These are phyloP conservation scores for Piloderma croceum DNA, from an alignment of 768 basidiomycete species.

Conservation along the genomic window DNA sequence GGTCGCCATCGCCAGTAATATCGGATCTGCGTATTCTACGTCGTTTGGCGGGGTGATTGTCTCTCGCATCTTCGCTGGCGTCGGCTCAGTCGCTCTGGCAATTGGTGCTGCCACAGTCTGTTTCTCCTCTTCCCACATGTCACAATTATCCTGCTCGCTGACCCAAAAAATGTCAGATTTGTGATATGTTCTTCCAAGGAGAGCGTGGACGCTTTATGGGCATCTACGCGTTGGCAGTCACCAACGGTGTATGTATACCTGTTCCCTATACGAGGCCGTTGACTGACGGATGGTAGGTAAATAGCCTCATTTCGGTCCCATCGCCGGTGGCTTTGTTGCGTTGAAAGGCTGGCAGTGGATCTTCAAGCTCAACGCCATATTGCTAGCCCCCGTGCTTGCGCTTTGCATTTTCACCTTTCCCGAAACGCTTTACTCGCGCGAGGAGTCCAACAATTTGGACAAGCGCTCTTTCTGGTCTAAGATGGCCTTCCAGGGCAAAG, in stretches of 20 bases:
- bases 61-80: constrained; percentile 13
- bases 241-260: constrained; percentile 7
- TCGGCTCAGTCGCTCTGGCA: constrained; percentile 13
- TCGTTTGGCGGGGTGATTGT: constrained; percentile 11
- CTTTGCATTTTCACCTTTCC: too few species aligned
- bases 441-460: too few species aligned
- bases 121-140: too few species aligned
- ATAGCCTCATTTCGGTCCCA: constrained; percentile 12
- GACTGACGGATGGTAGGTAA: not conserved
- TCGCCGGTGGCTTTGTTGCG: constrained; percentile 16
- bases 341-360: constrained; percentile 12
- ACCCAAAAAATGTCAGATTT: constrained; percentile 15
- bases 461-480: too few species aligned
- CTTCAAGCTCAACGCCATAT: too few species aligned
- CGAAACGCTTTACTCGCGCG: too few species aligned
- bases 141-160: too few species aligned
- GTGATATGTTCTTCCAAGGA: constrained; percentile 15
- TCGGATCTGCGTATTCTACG: constrained; percentile 14
- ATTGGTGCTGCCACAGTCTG: constrained; percentile 11
- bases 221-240: constrained; percentile 12
- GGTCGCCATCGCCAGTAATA: constrained; percentile 12
- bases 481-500: too few species aligned
- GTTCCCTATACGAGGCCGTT: not conserved
- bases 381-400: constrained; percentile 7
- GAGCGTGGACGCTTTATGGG: too few species aligned